Percentiles rank a stretch among this genome's conserved stretches.
Evolutionary conservation across 257 asterid genomes (phyloP).

Genomic region (Handroanthus guayacan): DNA sequence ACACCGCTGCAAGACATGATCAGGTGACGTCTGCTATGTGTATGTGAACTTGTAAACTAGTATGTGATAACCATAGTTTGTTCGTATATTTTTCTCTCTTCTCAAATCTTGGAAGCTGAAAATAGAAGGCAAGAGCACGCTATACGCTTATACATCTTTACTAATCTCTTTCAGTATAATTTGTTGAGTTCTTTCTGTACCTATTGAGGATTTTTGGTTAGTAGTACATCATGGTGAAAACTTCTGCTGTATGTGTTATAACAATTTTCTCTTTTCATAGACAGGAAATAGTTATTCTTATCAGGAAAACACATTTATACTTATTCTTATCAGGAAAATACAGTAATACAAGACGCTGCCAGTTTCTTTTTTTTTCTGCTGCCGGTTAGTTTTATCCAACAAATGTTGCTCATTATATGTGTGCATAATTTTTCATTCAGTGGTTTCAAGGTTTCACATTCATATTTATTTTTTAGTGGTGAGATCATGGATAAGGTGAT

Average conservation of each 20-base stretch:
- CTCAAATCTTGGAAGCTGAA: conserved; percentile 21
- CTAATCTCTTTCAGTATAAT: conserved; percentile 1
- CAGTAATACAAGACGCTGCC: background rate
- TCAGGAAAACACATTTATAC: background rate
- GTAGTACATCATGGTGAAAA: background rate
- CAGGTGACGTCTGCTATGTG: conserved; percentile 6
- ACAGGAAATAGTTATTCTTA: background rate
- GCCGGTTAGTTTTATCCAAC: background rate
- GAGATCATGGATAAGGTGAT: no score
- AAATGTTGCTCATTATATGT: background rate
- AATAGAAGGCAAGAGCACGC: conserved; percentile 24
- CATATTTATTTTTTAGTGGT: no score
- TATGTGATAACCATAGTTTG: conserved; percentile 30
- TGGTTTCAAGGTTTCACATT: no score
- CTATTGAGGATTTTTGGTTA: conserved; percentile 30
- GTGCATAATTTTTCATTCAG: background rate
- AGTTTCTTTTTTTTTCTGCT: no score
- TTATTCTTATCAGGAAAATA: background rate
- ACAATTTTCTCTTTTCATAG: conserved; percentile 1
- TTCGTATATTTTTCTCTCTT: conserved; percentile 34
- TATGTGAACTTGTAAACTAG: conserved; percentile 51
- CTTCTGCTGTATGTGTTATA: background rate
- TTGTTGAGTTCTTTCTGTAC: conserved; percentile 14
- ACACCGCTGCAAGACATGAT: conserved; percentile 20
- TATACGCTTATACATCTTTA: background rate